Percentiles rank a stretch among this genome's conserved stretches.
Evolutionary conservation across 225 moss, liverwort and hornwort species (phyloP).

Genomic region (Marchantia polymorpha): DNA sequence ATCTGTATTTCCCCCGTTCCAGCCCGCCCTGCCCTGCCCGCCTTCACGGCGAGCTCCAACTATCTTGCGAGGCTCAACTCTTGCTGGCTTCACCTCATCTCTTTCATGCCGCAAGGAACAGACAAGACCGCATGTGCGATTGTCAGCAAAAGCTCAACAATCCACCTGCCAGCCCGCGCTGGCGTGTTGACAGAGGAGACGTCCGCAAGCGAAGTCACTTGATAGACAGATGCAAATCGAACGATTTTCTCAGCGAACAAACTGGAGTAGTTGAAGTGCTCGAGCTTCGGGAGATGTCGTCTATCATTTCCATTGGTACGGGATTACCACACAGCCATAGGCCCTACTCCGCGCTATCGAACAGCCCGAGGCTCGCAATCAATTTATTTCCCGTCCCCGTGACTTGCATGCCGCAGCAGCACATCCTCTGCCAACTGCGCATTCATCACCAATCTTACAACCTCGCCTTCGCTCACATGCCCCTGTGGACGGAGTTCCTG

Average conservation of each 20-base stretch:
- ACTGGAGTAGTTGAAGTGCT: neutral
- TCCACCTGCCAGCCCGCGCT: neutral
- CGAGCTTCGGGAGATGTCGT: neutral
- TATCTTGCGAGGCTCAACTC: neutral
- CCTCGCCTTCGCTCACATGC: neutral
- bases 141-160: neutral
- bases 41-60: neutral
- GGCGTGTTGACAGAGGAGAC: neutral
- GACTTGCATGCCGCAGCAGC: neutral
- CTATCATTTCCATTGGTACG: neutral
- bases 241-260: neutral
- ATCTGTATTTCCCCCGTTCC: neutral
- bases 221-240: constrained; percentile 6
- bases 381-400: neutral
- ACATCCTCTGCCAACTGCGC: neutral
- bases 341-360: neutral
- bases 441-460: neutral
- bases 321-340: neutral
- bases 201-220: neutral
- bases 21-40: neutral
- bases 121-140: neutral
- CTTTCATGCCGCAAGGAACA: neutral
- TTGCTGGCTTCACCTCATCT: neutral
- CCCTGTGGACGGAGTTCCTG: neutral
- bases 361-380: neutral